Evolutionary conservation across 305 asterid genomes (phyloP).

Genomic region (Ilex paraguariensis): DNA sequence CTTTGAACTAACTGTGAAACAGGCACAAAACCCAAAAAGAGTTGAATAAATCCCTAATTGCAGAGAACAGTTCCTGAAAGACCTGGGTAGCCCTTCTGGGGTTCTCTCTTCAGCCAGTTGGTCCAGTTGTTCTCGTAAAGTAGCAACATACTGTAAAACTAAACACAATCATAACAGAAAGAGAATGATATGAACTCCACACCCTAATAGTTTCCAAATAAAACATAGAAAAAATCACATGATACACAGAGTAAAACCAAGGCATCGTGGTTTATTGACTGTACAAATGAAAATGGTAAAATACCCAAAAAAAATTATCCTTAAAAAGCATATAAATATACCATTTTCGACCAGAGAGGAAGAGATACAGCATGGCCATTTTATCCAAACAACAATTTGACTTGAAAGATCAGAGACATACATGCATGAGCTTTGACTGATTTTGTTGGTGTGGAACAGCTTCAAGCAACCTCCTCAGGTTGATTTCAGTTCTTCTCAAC

Average conservation of each 20-base stretch:
- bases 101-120: slow-evolving; percentile 75
- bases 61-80: neutral
- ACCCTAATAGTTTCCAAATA: too few species aligned
- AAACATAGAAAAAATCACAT: neutral
- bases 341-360: too few species aligned
- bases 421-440: slow-evolving; percentile 82
- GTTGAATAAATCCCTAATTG: slow-evolving; percentile 1
- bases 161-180: neutral
- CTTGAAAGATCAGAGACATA: slow-evolving; percentile 33
- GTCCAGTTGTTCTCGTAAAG: slow-evolving; percentile 84
- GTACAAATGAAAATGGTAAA: too few species aligned
- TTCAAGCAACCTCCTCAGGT: slow-evolving; percentile 73
- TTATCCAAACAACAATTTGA: slow-evolving; percentile 11
- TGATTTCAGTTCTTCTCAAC: slow-evolving; percentile 75
- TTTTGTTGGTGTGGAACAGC: slow-evolving; percentile 82
- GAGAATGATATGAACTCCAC: slow-evolving; percentile 9
- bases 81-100: slow-evolving; percentile 86
- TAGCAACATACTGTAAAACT: slow-evolving; percentile 66
- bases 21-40: slow-evolving; percentile 3
- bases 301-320: too few species aligned
- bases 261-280: too few species aligned
- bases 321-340: too few species aligned
- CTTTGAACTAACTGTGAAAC: neutral
- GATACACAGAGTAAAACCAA: neutral
- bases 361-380: neutral